Evolutionary conservation across 768 basidiomycete species (phyloP).

Genomic region (Tephrocybe sp.): DNA sequence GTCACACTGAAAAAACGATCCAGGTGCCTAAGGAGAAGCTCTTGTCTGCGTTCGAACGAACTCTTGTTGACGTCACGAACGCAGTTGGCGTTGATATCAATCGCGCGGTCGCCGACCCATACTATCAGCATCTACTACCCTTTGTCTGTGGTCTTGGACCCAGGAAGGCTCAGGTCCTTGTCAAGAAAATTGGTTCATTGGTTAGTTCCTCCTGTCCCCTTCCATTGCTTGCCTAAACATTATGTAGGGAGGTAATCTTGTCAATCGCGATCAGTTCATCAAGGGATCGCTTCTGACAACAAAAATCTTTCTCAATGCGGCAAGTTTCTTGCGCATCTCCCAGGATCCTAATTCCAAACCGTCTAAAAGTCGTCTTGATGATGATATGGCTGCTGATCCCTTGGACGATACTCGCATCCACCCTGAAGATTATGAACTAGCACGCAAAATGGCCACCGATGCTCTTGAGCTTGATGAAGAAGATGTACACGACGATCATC

Average conservation of each 20-base stretch:
- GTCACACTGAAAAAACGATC: background rate
- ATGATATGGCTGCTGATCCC: slow-evolving; percentile 79
- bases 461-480: slow-evolving; percentile 98
- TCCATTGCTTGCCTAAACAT: slow-evolving; percentile 3
- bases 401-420: slow-evolving; percentile 96
- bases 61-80: slow-evolving; percentile 88
- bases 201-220: slow-evolving; percentile 43
- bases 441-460: slow-evolving; percentile 97
- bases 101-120: slow-evolving; percentile 82
- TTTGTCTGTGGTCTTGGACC: slow-evolving; percentile 94
- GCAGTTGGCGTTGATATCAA: slow-evolving; percentile 97
- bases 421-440: slow-evolving; percentile 96
- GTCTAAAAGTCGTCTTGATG: slow-evolving; percentile 63
- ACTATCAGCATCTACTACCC: slow-evolving; percentile 86
- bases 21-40: slow-evolving; percentile 89
- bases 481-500: slow-evolving; percentile 89
- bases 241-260: slow-evolving; percentile 77
- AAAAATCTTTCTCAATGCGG: slow-evolving; percentile 89
- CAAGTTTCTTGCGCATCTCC: slow-evolving; percentile 86
- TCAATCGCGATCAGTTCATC: slow-evolving; percentile 88
- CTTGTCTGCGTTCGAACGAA: slow-evolving; percentile 76
- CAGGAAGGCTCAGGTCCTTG: slow-evolving; percentile 83
- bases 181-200: slow-evolving; percentile 76
- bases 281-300: slow-evolving; percentile 77
- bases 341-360: slow-evolving; percentile 68